A percentile compares a stretch with the other conserved stretches of the same genome.
Conservation (phyloP, 2,329 filamentous ascomycete species). For the Immersiporthe knoxdaviesiana region DNA sequence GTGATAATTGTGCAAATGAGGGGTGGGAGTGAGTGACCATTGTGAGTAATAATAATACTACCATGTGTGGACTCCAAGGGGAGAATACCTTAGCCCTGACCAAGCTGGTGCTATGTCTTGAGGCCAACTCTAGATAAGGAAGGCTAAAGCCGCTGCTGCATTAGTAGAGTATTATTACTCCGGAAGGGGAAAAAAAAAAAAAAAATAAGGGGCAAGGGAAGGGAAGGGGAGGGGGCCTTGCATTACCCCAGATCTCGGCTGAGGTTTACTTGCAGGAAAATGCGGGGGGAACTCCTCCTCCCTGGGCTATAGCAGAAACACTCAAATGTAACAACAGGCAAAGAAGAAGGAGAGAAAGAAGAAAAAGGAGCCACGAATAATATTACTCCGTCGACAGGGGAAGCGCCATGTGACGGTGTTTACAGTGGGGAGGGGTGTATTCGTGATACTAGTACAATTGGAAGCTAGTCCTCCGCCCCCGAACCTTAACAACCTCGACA, state of each 20-base stretch:
- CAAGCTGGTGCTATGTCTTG: not conserved
- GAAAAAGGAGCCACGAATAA: constrained; percentile 5
- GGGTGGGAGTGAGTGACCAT: not conserved
- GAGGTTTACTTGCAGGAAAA: not conserved
- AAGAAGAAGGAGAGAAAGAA: too few relatives aligned
- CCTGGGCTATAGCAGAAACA: not conserved
- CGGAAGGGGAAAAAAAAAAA: not conserved
- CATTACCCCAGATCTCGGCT: constrained; percentile 3
- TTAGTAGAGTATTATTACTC: not conserved
- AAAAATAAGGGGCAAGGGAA: too few relatives aligned
- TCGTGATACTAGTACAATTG: not conserved
- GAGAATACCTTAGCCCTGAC: not conserved
- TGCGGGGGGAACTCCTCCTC: constrained; percentile 5
- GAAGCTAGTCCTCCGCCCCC: not conserved
- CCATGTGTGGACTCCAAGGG: not conserved
- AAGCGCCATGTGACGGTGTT: not conserved
- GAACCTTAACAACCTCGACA: not conserved
- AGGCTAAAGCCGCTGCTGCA: too few relatives aligned
- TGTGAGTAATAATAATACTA: constrained; percentile 1
- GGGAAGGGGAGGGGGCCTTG: not conserved
- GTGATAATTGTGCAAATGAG: not conserved
- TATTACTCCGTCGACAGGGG: not conserved
- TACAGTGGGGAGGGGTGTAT: too few relatives aligned
- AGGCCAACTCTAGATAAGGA: not conserved
- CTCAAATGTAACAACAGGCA: too few relatives aligned